A percentile compares a stretch with the other conserved stretches of the same genome.
phyloP scores from a whole-genome alignment of 768 basidiomycete species.

The Sporobolomyces phaffii region DNA sequence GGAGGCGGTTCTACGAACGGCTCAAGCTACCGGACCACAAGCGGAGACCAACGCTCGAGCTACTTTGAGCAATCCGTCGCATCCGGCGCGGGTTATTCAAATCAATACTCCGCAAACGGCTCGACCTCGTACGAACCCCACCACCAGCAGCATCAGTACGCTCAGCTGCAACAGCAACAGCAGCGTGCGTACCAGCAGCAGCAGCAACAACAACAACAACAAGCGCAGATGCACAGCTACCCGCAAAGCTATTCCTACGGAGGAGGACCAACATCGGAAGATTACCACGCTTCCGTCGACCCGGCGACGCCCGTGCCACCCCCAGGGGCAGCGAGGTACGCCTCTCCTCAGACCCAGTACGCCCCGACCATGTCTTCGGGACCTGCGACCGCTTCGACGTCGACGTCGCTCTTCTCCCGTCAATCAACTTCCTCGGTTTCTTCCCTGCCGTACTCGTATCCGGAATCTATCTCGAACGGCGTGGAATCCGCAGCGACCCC shows the following conservation, averaged over 20 bases:
- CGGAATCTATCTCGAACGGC: constrained; percentile 4
- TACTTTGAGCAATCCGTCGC: constrained; percentile 10
- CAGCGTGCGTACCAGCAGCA: background rate
- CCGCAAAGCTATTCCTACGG: constrained; percentile 3
- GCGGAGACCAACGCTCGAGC: constrained; percentile 6
- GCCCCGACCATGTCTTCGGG: constrained; percentile 27
- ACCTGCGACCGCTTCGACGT: constrained; percentile 24
- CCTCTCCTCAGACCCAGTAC: constrained; percentile 3
- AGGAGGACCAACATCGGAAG: background rate
- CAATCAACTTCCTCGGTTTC: constrained; percentile 13
- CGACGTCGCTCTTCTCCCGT: constrained; percentile 16
- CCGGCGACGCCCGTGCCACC: background rate
- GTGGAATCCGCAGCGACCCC: background rate
- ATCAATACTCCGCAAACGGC: background rate
- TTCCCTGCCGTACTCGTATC: constrained; percentile 22
- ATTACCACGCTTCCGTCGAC: background rate
- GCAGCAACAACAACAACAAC: background rate
- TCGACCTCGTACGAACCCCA: background rate
- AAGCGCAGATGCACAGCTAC: background rate
- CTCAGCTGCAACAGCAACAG: constrained; percentile 3
- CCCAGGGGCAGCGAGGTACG: background rate
- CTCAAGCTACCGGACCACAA: background rate
- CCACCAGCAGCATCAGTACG: too few relatives aligned
- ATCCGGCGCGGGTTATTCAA: background rate
- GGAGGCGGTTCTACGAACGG: background rate